These are phyloP conservation scores for Metschnikowia drakensbergensis DNA, from an alignment of 805 yeast genomes.

Conservation along the genomic window DNA sequence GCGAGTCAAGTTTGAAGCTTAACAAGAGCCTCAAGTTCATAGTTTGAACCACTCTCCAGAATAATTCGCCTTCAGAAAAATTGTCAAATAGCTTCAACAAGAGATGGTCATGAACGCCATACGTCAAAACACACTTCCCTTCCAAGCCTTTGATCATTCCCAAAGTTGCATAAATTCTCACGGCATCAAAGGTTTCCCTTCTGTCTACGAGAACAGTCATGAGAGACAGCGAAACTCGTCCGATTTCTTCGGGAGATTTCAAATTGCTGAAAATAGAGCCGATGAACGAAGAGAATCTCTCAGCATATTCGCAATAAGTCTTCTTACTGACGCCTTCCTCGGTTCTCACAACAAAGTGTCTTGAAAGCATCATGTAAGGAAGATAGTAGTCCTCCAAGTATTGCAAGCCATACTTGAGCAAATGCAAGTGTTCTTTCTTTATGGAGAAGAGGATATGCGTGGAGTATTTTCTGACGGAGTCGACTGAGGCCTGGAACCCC, in stretches of 20 bases:
- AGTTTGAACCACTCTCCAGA: slow-evolving; percentile 48
- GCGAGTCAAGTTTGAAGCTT: slow-evolving; percentile 25
- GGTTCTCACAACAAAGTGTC: slow-evolving; percentile 48
- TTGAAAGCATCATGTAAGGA: slow-evolving; percentile 61
- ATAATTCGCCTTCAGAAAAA: slow-evolving; percentile 50
- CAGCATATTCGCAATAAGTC: slow-evolving; percentile 56
- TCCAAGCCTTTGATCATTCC: slow-evolving; percentile 58
- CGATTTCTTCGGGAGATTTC: slow-evolving; percentile 21
- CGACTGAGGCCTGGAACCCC: slow-evolving; percentile 74
- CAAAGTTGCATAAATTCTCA: slow-evolving; percentile 54
- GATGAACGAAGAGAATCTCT: slow-evolving; percentile 45
- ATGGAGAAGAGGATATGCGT: slow-evolving; percentile 53
- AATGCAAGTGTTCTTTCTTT: slow-evolving; percentile 39
- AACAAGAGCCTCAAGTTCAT: slow-evolving; percentile 46
- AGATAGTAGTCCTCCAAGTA: slow-evolving; percentile 49
- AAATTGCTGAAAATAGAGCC: slow-evolving; percentile 30
- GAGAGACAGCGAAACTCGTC: slow-evolving; percentile 23
- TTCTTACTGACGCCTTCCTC: slow-evolving; percentile 23
- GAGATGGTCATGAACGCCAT: slow-evolving; percentile 24
- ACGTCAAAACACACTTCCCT: slow-evolving; percentile 22
- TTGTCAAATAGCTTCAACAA: slow-evolving; percentile 32
- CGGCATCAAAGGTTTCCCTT: slow-evolving; percentile 61
- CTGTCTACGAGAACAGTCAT: slow-evolving; percentile 46
- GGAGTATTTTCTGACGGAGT: slow-evolving; percentile 65
- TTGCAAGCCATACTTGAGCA: slow-evolving; percentile 32